Evolutionary conservation across 192 early-diverging fungal species (phyloP), one percentile per base, ranked within the genome.

Genomic region (Rhizoclosmatium sp.): DNA sequence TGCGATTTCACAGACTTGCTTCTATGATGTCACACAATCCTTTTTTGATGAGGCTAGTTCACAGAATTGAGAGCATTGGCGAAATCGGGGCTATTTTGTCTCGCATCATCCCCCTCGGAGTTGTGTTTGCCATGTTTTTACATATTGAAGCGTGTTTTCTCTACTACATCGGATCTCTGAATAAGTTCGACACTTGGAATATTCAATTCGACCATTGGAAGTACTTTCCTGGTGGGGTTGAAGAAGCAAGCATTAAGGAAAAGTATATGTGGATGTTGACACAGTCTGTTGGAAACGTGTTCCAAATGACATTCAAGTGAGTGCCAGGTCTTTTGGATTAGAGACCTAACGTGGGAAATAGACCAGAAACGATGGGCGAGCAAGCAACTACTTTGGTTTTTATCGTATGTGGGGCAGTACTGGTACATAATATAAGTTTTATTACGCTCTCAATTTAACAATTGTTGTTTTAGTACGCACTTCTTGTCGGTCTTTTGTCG

Each of bases 181-280:
- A 39, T 48, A 69, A 69, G 12, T 80, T 54, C 45, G 47, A 4
- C 10, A 65, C 31, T 7, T 42, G 73, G 40, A 67, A 31, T 31
- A 31, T 21, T 14, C 62, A 65, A 62, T 46, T 86, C 76, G 85
- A 67, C 65, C 51, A 60, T 69, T 14, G 48, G 62, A 14, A 39
- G 31, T 65, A 23, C 16, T 65, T 65, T 65, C 62, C 16, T 23
- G 62, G 62, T 9, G 62, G 62, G 9, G 39, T 65, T 65, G 62
- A 65, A 31, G 62, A 14, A 23, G 71, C 82, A 44, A 2, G 62
- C 41, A 70, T 78, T 3, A 48, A 47, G 7, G 72, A 71, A 5
- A 81, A 81, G 67, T 88, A 88, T 75, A 82, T 74, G 3, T 82
- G 64, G 64, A 66, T 60, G 19, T 62, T 78, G 12, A 71, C 61